Evolutionary conservation across 1,284 basidiomycete species (phyloP), one percentile per base, ranked within the genome.

Genomic region (Grifola frondosa): DNA sequence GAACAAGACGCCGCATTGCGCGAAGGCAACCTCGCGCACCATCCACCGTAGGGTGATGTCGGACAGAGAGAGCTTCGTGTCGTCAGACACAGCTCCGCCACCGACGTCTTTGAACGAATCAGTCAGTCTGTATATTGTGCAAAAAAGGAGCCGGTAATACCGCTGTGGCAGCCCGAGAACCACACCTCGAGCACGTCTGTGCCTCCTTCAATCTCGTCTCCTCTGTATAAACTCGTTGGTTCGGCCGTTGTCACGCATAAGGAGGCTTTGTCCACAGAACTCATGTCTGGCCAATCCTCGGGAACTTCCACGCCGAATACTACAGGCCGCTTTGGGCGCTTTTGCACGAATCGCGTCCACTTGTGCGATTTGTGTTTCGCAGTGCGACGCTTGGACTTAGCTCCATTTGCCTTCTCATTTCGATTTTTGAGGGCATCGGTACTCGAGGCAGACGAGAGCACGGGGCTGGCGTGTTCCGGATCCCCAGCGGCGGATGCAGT

Each of bases 1-100:
- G 50, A 84, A 84, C 21, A 65, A 49, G 24, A 86, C 69, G 3
- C 75, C 77, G 51, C 78, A 80, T 17, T 71, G 62, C 6, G 73
- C 62, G 3, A 51, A 52, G 6, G 71, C 64, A 44, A 74, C 64
- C 48, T 81, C 69, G 43, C 76, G 75, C 32, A 88, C 70, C 86
- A 88, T 88, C 85, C 85, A 88, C 21, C 76, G 77, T 20, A 88
- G 65, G n/a, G 80, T 61, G 50, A 87, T 80, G 46, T 84, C 71
- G 0, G 78, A 65, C 6, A 89, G 71, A 21, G 63, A 65, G 40
- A 73, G 59, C 9, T 52, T 19, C 3, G 66, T 67, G 4, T 57
- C 58, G 51, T 86, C 75, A 0, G 49, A 28, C 2, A 78, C 77
- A 3, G 68, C 62, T 15, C 85, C 82, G 17, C 86, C 86, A 8